phyloP scores from a whole-genome alignment of 495 filamentous ascomycete genomes.

The Penicillium steckii region DNA sequence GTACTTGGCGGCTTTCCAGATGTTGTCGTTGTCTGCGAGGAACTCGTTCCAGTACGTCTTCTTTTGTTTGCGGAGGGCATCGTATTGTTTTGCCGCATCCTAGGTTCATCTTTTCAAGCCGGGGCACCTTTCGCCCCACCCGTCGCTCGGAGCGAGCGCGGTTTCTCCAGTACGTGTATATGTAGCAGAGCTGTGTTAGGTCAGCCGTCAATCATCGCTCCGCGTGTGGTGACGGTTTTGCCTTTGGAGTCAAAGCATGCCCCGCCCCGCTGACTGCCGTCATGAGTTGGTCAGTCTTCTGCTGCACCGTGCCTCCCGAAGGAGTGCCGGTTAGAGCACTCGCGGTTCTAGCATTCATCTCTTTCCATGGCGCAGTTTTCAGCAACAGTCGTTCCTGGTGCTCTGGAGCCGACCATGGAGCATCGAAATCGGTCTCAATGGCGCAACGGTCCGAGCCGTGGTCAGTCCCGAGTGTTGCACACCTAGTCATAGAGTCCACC shows the following conservation, averaged over 20 bases:
- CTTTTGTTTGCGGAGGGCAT: slow-evolving; percentile 24
- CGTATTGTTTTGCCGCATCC: slow-evolving; percentile 21
- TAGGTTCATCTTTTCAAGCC: slow-evolving; percentile 17
- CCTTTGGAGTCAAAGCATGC: slow-evolving; percentile 12
- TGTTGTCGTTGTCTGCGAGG: slow-evolving; percentile 24
- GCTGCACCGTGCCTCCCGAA: slow-evolving; percentile 16
- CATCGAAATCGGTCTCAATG: slow-evolving; percentile 30
- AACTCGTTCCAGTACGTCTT: slow-evolving; percentile 27
- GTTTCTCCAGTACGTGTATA: slow-evolving; percentile 15
- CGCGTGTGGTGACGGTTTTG: slow-evolving; percentile 15
- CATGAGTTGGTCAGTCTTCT: too few species aligned
- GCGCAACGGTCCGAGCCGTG: slow-evolving; percentile 34
- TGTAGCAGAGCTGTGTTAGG: slow-evolving; percentile 8
- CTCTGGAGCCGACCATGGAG: slow-evolving; percentile 6
- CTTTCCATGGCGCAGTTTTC: slow-evolving; percentile 30
- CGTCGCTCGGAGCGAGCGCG: slow-evolving; percentile 12
- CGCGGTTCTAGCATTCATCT: slow-evolving; percentile 23
- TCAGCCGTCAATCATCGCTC: slow-evolving; percentile 18
- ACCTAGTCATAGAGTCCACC: slow-evolving; percentile 20
- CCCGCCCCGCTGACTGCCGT: slow-evolving; percentile 5
- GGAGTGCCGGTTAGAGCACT: slow-evolving; percentile 11
- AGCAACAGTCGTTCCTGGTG: slow-evolving; percentile 22
- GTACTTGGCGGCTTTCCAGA: slow-evolving; percentile 26
- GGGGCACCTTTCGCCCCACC: slow-evolving; percentile 9
- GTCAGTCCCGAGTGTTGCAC: slow-evolving; percentile 22